Evolutionary conservation across 371 early-diverging fungal genomes (phyloP), one percentile per base, ranked within the genome.

Genomic region (Rhizopus stolonifer): DNA sequence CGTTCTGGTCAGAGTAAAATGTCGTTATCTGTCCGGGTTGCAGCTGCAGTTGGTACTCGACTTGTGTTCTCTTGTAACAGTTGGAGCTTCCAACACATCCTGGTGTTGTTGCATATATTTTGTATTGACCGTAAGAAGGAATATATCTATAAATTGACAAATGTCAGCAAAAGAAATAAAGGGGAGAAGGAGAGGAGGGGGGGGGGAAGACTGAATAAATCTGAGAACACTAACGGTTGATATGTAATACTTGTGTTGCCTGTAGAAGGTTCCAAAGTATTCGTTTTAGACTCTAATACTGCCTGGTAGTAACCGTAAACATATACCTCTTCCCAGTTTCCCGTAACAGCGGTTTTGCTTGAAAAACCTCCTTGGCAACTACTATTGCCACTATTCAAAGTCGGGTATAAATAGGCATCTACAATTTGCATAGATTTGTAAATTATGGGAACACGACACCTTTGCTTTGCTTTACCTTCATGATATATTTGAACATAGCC

Each of bases 401-500:
- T n/a, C n/a, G n/a, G n/a, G n/a, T n/a, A n/a, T n/a, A n/a, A n/a
- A n/a, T n/a, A n/a, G n/a, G n/a, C n/a, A n/a, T n/a, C n/a, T n/a
- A n/a, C n/a, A n/a, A n/a, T n/a, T n/a, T n/a, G n/a, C n/a, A n/a
- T n/a, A n/a, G n/a, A n/a, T n/a, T n/a, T n/a, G n/a, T n/a, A n/a
- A n/a, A n/a, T n/a, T n/a, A n/a, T n/a, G n/a, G n/a, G n/a, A n/a
- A n/a, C n/a, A n/a, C n/a, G n/a, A n/a, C n/a, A n/a, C n/a, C n/a
- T n/a, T n/a, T n/a, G n/a, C n/a, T n/a, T n/a, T n/a, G n/a, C n/a
- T n/a, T n/a, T n/a, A n/a, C n/a, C n/a, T n/a, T n/a, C n/a, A n/a
- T n/a, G n/a, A n/a, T n/a, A n/a, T n/a, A 91, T 68, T 48, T 85
- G 75, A 29, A 91, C 72, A 34, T 76, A 71, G 39, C 78, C 75